Base-by-base conservation (phyloP, 108 stramenopile species). In the Discostella pseudostelligera region DNA sequence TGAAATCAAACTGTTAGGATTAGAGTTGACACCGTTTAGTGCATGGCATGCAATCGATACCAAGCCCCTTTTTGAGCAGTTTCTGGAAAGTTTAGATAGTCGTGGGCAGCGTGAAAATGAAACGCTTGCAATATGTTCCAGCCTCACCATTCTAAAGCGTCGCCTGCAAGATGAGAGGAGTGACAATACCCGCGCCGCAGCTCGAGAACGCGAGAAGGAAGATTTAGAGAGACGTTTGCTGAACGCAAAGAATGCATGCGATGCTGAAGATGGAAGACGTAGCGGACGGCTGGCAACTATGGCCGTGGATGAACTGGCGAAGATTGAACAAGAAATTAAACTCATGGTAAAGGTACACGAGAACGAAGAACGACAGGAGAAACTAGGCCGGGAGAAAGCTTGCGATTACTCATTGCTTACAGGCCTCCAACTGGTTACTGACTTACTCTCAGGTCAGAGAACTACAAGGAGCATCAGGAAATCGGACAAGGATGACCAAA, bases 1-100 rank as follows among this genome's bases (percentile, higher is more conserved):
- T 19, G 73, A 84, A 65, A 57, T 73, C 42, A 58, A 73, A 37
- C 24, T 78, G 42, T 74, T 84, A 0, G 74, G 58, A 16, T 61
- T 67, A 9, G 39, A 68, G n/a, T 60, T 83, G 35, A 76, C 59
- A 28, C 70, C 83, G 22, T 59, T 73, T 39, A 76, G 70, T 28
- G 79, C 80, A 58, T 93, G 92, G 92, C 84, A 87, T 59, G 39
- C 74, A 17, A 87, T 93, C 62, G 85, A 88, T 47, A 81, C 80
- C 6, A 84, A 85, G 45, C 71, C 88, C 12, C 43, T 84, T 39
- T 83, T 88, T 61, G 84, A 93, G 13, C 63, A 73, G n/a, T 87
- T 74, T 54, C 67, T 80, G 4, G 62, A 65, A 24, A 82, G 83
- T 39, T 69, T 93, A 17, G 92, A 93, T 51, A 70, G 79, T 66